A percentile compares a stretch with the other conserved stretches of the same genome.
These are phyloP conservation scores for Halteria grandinella DNA, from an alignment of 73 alveolate species.

Conservation along the genomic window DNA sequence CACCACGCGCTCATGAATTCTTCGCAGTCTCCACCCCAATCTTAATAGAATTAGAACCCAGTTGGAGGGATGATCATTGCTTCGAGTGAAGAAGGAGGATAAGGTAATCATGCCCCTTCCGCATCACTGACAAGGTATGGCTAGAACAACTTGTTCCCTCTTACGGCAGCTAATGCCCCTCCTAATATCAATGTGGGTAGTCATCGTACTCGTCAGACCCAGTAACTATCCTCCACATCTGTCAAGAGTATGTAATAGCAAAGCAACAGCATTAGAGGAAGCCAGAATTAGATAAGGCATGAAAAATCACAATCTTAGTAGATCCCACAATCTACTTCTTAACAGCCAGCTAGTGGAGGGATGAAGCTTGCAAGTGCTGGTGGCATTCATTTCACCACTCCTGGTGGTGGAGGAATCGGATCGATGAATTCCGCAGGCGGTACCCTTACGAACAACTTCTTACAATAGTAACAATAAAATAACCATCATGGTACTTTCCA, in stretches of 20 bases:
- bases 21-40: no score
- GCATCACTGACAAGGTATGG: not conserved
- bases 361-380: not conserved
- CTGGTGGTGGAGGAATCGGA: not conserved
- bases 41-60: no score
- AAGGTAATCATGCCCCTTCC: no score
- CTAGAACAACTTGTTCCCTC: not conserved
- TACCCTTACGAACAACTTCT: not conserved
- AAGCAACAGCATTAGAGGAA: not conserved
- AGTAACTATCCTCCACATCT: not conserved
- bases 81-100: no score
- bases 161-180: not conserved
- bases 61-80: no score
- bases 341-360: not conserved
- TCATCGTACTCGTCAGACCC: constrained; percentile 2
- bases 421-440: not conserved
- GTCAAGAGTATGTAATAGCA: not conserved
- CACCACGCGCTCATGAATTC: no score
- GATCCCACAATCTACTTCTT: not conserved
- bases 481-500: not conserved
- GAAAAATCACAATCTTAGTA: constrained; percentile 18
- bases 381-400: not conserved
- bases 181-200: not conserved
- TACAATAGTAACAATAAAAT: not conserved
- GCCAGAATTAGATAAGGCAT: constrained; percentile 6